Base-by-base conservation (phyloP, 257 asterid species). In the Primulina huaijiensis region DNA sequence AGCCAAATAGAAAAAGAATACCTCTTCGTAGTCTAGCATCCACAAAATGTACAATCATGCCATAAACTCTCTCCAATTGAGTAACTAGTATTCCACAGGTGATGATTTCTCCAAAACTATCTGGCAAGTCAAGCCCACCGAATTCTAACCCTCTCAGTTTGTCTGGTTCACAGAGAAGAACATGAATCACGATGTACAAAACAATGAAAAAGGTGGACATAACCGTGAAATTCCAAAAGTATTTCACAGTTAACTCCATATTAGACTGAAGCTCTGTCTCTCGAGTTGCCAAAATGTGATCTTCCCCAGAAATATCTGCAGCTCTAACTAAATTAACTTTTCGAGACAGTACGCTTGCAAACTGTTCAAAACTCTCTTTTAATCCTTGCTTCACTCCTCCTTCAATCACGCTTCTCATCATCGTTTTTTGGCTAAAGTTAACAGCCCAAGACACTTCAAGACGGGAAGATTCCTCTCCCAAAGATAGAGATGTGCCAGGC, bases 391-490 rank as follows among this genome's bases (percentile, higher is more conserved):
- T 75, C 5, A 81, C 92, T 72, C 96, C 98, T 67, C 83, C 78
- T 69, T 90, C 98, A 29, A 90, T 90, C 84, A 92, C 75, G 69
- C 89, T 83, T 81, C 77, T 92, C 91, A 92, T 88, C 89, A 92
- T 83, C 21, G 95, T 88, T 75, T 66, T 83, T 67, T 88, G 96
- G 62, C 58, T 73, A 78, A 90, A 90, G 76, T 82, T 86, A 75
- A 90, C 64, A 12, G 82, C 87, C 97, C 96, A 92, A 38, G 97
- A 92, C 62, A 92, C 40, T 6, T 81, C 79, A 29, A 92, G 98
- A 71, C 55, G 89, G 35, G 94, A 53, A 0, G 84, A 87, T 64
- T 86, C 94, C 69, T 82, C 90, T 62, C 78, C 94, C 16, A 77
- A 72, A 55, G 87, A 61, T 25, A 67, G 71, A 79, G 40, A 80